Evolutionary conservation across 768 basidiomycete species (phyloP).

Genomic region (Phallus indusiatus): DNA sequence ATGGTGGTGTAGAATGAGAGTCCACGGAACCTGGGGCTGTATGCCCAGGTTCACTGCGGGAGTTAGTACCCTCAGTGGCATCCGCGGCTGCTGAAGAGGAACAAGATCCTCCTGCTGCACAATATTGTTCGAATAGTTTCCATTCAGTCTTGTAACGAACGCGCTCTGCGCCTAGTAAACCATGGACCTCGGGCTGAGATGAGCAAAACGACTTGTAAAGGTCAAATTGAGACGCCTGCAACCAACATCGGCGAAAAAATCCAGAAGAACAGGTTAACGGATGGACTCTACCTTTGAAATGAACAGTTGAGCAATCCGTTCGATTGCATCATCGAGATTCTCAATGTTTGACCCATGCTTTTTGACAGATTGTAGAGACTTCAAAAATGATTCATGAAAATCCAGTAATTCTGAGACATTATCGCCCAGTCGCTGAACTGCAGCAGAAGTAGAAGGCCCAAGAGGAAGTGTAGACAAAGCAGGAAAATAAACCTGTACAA

Average conservation of each 20-base stretch:
- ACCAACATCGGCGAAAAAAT: not conserved
- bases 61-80: not conserved
- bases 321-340: slow-evolving; percentile 37
- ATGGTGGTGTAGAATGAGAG: not conserved
- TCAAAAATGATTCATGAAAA: slow-evolving; percentile 60
- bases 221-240: slow-evolving; percentile 62
- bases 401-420: slow-evolving; percentile 61
- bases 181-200: slow-evolving; percentile 73
- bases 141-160: slow-evolving; percentile 63
- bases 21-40: not conserved
- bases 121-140: slow-evolving; percentile 76
- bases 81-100: too few species aligned
- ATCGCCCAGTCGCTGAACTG: slow-evolving; percentile 50
- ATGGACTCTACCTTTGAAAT: slow-evolving; percentile 37
- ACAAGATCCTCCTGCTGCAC: slow-evolving; percentile 29
- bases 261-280: slow-evolving; percentile 1
- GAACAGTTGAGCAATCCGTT: slow-evolving; percentile 46
- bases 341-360: slow-evolving; percentile 23
- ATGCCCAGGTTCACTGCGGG: not conserved
- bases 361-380: slow-evolving; percentile 40
- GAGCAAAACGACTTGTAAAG: slow-evolving; percentile 84
- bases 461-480: slow-evolving; percentile 40
- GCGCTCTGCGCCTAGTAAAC: slow-evolving; percentile 58
- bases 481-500: slow-evolving; percentile 52
- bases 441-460: slow-evolving; percentile 20